Conservation (phyloP, 176 grass and related monocot genomes). For the Oryza australiensis region DNA sequence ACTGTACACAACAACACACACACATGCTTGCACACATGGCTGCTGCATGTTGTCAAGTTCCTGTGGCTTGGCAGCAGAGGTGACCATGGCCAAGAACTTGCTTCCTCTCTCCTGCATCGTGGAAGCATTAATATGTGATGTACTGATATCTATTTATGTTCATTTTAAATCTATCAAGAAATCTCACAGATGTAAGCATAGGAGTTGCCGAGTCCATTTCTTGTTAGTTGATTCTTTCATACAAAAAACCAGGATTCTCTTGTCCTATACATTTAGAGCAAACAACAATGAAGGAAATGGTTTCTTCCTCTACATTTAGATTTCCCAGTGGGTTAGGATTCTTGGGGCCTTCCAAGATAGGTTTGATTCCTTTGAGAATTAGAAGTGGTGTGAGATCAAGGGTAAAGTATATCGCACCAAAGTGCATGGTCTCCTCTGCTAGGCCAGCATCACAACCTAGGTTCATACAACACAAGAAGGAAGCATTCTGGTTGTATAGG, state of each 20-base stretch:
- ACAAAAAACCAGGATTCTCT: slow-evolving; percentile 7
- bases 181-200: background rate
- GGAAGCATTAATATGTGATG: background rate
- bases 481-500: slow-evolving; percentile 85
- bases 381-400: slow-evolving; percentile 12
- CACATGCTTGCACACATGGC: slow-evolving; percentile 24
- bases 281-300: slow-evolving; percentile 43
- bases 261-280: slow-evolving; percentile 29
- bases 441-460: slow-evolving; percentile 59
- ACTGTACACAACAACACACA: background rate
- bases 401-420: slow-evolving; percentile 20
- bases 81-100: slow-evolving; percentile 14
- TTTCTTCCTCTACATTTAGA: slow-evolving; percentile 41
- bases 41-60: slow-evolving; percentile 40
- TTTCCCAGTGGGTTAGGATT: slow-evolving; percentile 33
- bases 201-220: background rate
- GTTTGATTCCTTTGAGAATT: slow-evolving; percentile 23
- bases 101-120: slow-evolving; percentile 11
- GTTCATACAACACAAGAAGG: slow-evolving; percentile 87
- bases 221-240: background rate
- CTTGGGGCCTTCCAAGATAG: slow-evolving; percentile 44
- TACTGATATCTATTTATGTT: slow-evolving; percentile 29
- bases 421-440: slow-evolving; percentile 52
- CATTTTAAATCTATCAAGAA: slow-evolving; percentile 13
- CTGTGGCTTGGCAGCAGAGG: slow-evolving; percentile 23